A percentile compares a stretch with the other conserved stretches of the same genome.
Conservation (phyloP, 73 alveolate species). For the Paramecium bursaria region DNA sequence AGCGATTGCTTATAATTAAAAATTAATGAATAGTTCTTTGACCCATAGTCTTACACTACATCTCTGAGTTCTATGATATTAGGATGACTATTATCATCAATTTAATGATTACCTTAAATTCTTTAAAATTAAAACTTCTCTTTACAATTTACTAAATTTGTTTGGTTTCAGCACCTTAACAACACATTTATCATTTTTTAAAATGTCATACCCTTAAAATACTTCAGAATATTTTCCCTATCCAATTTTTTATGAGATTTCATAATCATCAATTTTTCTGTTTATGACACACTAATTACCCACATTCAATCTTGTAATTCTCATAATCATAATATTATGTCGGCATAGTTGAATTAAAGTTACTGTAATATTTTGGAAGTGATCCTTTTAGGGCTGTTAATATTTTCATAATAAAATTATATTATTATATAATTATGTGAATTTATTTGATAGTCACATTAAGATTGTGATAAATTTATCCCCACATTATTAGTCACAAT, state of each 20-base stretch:
- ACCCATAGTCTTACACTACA: constrained; percentile 94
- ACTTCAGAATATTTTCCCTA: constrained; percentile 76
- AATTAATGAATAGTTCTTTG: constrained; percentile 85
- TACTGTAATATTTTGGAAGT: constrained; percentile 71
- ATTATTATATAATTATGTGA: too few relatives aligned
- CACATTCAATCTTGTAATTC: constrained; percentile 56
- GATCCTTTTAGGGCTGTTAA: too few relatives aligned
- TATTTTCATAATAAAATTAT: too few relatives aligned
- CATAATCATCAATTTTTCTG: constrained; percentile 70
- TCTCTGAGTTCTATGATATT: constrained; percentile 92
- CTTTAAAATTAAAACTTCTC: constrained; percentile 92
- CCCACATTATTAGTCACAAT: too few relatives aligned
- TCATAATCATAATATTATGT: constrained; percentile 68
- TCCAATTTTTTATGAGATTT: constrained; percentile 71
- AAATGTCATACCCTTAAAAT: constrained; percentile 2
- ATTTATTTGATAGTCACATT: too few relatives aligned
- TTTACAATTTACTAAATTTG: constrained; percentile 73
- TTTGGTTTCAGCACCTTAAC: constrained; percentile 18
- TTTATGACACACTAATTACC: not conserved
- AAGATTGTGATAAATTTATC: too few relatives aligned
- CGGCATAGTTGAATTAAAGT: constrained; percentile 57
- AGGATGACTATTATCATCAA: constrained; percentile 95
- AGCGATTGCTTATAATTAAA: not conserved
- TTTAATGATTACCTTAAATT: too few relatives aligned
- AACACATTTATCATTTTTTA: not conserved